Conservation (phyloP, 192 early-diverging fungal genomes). For the Backusella tarrabulga region DNA sequence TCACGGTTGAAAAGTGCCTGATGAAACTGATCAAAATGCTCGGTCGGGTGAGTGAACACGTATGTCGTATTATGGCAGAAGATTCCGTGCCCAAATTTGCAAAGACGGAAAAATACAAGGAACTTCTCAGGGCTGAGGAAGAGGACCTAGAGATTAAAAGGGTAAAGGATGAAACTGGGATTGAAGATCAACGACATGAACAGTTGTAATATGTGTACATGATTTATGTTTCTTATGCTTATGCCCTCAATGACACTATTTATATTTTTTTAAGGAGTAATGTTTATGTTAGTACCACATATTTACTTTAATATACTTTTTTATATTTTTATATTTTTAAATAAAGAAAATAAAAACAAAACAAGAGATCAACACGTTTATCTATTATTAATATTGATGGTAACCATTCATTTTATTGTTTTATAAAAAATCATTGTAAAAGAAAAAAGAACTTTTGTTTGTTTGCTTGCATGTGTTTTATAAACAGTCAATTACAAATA, state of each 20-base stretch:
- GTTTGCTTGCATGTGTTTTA: too few species aligned
- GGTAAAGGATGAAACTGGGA: not conserved
- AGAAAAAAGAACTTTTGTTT: too few species aligned
- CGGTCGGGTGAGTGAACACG: conserved; percentile 32
- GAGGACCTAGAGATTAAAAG: not conserved
- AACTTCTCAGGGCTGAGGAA: not conserved
- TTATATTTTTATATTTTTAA: not conserved
- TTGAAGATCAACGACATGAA: not conserved
- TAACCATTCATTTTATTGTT: too few species aligned
- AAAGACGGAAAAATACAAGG: conserved; percentile 19
- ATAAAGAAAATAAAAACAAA: not conserved
- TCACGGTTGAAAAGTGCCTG: conserved; percentile 15
- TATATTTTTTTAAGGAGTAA: conserved; percentile 7
- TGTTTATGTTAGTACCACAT: not conserved
- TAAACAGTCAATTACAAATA: too few species aligned
- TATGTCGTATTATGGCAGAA: conserved; percentile 34
- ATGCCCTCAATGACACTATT: not conserved
- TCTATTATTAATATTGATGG: not conserved
- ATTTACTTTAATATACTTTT: not conserved
- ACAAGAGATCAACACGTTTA: not conserved
- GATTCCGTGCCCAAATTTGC: conserved; percentile 32
- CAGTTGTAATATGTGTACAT: not conserved
- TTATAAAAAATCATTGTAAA: too few species aligned
- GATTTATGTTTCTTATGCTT: not conserved
- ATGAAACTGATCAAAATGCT: conserved; percentile 15